Percentiles rank a stretch among this genome's conserved stretches.
Conservation (phyloP, 257 asterid species). For the Gardenia jasminoides region DNA sequence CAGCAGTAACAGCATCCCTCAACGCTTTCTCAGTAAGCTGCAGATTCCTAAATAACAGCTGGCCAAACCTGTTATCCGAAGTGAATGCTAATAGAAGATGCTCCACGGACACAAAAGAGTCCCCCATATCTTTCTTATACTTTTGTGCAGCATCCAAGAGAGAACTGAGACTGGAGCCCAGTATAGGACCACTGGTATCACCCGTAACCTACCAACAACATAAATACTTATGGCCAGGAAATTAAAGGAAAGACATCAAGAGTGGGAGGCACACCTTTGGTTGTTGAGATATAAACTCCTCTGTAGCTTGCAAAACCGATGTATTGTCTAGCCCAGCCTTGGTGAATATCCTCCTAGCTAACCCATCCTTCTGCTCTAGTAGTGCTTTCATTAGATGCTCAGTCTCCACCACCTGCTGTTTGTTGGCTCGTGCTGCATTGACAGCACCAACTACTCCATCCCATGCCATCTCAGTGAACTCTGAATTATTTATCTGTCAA, state of each 20-base stretch:
- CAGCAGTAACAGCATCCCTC: slow-evolving; percentile 81
- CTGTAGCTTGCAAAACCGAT: slow-evolving; percentile 64
- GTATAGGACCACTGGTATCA: slow-evolving; percentile 67
- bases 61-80: slow-evolving; percentile 79
- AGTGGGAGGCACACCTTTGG: slow-evolving; percentile 56
- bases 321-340: slow-evolving; percentile 90
- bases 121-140: slow-evolving; percentile 73
- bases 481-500: slow-evolving; percentile 63
- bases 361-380: slow-evolving; percentile 87
- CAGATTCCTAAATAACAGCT: slow-evolving; percentile 55
- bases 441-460: slow-evolving; percentile 72
- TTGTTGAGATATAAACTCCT: slow-evolving; percentile 68
- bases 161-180: slow-evolving; percentile 64
- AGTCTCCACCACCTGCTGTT: slow-evolving; percentile 80
- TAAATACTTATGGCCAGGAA: neutral
- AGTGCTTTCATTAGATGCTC: slow-evolving; percentile 94
- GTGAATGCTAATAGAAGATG: slow-evolving; percentile 75
- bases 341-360: slow-evolving; percentile 82
- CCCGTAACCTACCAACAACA: slow-evolving; percentile 59
- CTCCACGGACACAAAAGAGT: slow-evolving; percentile 90
- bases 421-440: slow-evolving; percentile 66
- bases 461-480: slow-evolving; percentile 94
- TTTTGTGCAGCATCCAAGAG: slow-evolving; percentile 74
- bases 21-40: slow-evolving; percentile 63
- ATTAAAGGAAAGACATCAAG: neutral